Base-by-base conservation (phyloP, 768 basidiomycete species). In the Cantharellus cinnabarinus region DNA sequence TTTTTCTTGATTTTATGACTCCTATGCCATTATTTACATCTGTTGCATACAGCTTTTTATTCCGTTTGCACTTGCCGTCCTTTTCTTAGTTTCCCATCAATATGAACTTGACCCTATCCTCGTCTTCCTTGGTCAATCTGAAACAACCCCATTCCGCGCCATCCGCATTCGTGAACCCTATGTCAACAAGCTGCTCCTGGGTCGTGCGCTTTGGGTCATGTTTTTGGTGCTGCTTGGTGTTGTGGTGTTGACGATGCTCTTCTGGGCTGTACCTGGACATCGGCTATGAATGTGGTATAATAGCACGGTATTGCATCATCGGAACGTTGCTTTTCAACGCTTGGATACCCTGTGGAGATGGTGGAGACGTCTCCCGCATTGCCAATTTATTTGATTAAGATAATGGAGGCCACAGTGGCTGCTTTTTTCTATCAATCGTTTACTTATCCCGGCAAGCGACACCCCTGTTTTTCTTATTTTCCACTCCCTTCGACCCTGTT, bases 91-190 rank as follows among this genome's bases (percentile, higher is more conserved):
- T 60, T 89, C 93, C 14, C 89, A 95, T 67, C 90, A 93, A 70
- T 98, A 98, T 71, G 91, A 95, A 70, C 82, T 98, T 57, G 94
- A 97, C 68, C 95, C 95, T 5, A 75, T 98, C 66, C 82, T 98
- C 64, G 86, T 97, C 63, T 88, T 98, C 73, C 72, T 97, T 66
- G 82, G 82, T 61, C 87, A 88, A 69, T 93, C 90, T 50, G 95
- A 98, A 70, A 95, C 93, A 44, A 95, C 91, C 5, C 93, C 94
- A 2, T 98, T 98, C 80, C 82, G 87, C 59, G 89, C 89, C 3
- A 83, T 98, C 58, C 78, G 76, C 50, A 90, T 99, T 59, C 81
- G 84, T 58, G 94, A 99, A 70, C 85, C 86, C 37, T 98, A 97
- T 68, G 93, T 99, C 64, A 81, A 79, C 71, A 93, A 89, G 69